Conservation (phyloP, 2,329 filamentous ascomycete species). For the Fusarium nurragi region DNA sequence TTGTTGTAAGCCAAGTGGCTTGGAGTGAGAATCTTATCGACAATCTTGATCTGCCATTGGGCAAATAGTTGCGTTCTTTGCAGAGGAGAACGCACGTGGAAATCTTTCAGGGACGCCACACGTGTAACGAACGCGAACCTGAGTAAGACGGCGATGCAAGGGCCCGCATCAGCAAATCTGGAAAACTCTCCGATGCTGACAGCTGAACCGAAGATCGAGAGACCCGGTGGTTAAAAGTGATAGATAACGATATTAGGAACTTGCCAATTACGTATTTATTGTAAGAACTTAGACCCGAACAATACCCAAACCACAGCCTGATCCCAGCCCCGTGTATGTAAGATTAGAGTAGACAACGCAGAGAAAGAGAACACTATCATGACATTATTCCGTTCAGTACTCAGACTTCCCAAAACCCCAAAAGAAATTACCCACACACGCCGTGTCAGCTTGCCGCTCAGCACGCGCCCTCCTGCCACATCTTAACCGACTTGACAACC, state of each 20-base stretch:
- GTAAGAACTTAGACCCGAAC: constrained; percentile 9
- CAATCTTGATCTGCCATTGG: neutral
- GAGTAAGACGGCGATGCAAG: neutral
- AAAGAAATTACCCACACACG: neutral
- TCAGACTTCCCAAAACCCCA: neutral
- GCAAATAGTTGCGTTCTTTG: neutral
- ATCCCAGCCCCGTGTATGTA: neutral
- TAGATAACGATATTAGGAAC: neutral
- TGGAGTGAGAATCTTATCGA: neutral
- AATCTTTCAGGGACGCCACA: neutral
- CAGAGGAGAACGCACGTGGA: neutral
- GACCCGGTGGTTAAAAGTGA: neutral
- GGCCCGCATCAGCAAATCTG: constrained; percentile 3
- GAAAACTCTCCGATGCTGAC: constrained; percentile 1
- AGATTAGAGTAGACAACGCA: neutral
- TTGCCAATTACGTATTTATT: neutral
- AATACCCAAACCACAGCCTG: neutral
- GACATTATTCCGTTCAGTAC: constrained; percentile 4
- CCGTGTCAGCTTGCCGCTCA: neutral
- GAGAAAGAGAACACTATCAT: neutral
- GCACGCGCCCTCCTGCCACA: constrained; percentile 54
- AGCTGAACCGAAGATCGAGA: neutral
- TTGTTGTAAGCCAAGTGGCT: neutral
- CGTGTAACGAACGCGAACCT: neutral
- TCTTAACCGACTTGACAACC: constrained; percentile 56